These are phyloP conservation scores for Candida sojae DNA, from an alignment of 1,139 yeast species.

Conservation along the genomic window DNA sequence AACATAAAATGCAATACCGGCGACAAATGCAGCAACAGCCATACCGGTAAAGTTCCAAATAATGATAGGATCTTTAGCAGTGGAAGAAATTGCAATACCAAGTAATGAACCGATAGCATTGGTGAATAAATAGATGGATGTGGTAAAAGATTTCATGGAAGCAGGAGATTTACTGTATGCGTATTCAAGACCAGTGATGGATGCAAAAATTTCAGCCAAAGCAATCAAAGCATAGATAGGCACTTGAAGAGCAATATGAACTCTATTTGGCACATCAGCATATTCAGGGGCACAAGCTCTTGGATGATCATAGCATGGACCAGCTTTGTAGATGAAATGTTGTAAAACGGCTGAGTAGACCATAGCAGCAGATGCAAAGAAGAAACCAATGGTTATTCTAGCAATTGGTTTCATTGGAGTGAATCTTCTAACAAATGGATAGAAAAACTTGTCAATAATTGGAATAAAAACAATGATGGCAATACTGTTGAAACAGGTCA, in stretches of 20 bases:
- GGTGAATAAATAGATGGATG: conserved; percentile 59
- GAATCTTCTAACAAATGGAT: conserved; percentile 54
- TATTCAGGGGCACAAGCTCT: conserved; percentile 30
- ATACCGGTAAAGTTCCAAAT: conserved; percentile 68
- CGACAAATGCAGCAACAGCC: conserved; percentile 57
- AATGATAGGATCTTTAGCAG: conserved; percentile 64
- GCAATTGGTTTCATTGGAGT: conserved; percentile 69
- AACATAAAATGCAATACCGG: conserved; percentile 64
- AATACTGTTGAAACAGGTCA: conserved; percentile 62
- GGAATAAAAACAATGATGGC: conserved; percentile 64
- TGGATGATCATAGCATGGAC: conserved; percentile 75
- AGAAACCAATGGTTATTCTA: conserved; percentile 73
- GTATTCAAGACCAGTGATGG: conserved; percentile 65
- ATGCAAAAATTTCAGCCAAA: conserved; percentile 62
- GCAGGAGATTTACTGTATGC: conserved; percentile 73
- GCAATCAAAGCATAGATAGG: conserved; percentile 65
- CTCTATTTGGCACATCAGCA: conserved; percentile 43
- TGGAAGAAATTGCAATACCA: conserved; percentile 69
- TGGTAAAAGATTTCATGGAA: conserved; percentile 63
- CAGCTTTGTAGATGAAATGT: conserved; percentile 65
- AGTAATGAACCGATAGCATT: conserved; percentile 71
- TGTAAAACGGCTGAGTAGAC: conserved; percentile 81
- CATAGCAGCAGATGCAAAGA: conserved; percentile 69
- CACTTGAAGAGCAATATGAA: conserved; percentile 62
- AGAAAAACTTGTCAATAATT: conserved; percentile 50